These are phyloP conservation scores for Umbellularia californica DNA, from an alignment of 164 flowering plant species.

Conservation along the genomic window DNA sequence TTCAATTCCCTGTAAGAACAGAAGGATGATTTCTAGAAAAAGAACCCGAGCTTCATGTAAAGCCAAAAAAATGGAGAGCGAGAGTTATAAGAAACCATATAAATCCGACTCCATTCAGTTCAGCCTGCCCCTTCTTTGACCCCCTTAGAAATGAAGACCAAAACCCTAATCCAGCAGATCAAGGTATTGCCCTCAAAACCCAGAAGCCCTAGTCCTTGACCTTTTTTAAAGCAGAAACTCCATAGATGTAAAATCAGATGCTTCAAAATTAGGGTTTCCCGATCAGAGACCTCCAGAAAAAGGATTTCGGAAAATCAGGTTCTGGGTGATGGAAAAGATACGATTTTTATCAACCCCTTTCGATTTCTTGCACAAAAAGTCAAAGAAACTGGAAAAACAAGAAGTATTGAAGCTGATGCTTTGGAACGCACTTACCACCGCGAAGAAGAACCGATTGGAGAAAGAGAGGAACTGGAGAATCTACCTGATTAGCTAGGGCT, in stretches of 20 bases:
- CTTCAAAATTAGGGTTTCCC: not conserved
- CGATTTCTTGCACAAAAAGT: not conserved
- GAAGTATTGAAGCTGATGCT: not conserved
- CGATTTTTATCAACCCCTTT: not conserved
- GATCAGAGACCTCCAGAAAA: not conserved
- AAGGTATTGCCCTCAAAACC: slow-evolving; percentile 2
- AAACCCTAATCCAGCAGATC: not conserved
- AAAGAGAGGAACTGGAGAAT: not conserved
- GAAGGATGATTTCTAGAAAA: not conserved
- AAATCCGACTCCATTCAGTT: too few relatives aligned
- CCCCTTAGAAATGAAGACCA: not conserved
- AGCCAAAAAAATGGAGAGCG: not conserved
- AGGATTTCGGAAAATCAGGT: not conserved
- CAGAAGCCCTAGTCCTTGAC: slow-evolving; percentile 3
- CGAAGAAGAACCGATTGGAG: not conserved
- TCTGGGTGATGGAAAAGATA: not conserved
- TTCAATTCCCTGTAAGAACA: not conserved
- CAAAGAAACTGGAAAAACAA: not conserved
- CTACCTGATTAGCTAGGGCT: too few relatives aligned
- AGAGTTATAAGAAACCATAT: too few relatives aligned
- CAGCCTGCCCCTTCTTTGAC: not conserved
- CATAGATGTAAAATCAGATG: not conserved
- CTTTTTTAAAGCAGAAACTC: too few relatives aligned
- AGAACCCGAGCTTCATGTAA: not conserved
- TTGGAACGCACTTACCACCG: slow-evolving; percentile 1